Base-by-base conservation (phyloP, 2,329 filamentous ascomycete species). In the Aspergillus floridensis region DNA sequence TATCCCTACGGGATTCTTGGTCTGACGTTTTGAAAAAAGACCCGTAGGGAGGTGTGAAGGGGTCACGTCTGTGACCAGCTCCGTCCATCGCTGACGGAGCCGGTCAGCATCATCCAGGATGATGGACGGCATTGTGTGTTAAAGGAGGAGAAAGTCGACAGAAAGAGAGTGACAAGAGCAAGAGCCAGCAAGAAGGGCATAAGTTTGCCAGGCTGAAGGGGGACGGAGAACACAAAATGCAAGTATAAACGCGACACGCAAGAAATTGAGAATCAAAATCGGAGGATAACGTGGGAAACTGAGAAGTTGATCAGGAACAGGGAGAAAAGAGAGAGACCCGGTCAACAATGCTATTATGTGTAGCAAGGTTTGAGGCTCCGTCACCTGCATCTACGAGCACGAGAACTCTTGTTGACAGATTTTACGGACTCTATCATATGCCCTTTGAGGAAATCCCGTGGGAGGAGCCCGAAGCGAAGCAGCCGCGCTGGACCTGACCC, bases 41-140 rank as follows among this genome's bases (percentile, higher is more conserved):
- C 58, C 60, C n/a, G 55, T 58, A 4, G 60, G 60, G 16, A 63
- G 60, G 7, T 58, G 52, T 1, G 60, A 63, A 11, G 60, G 60
- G 21, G 60, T 58, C 41, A 60, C 60, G 49, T 63, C 60, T 8
- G 60, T 58, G 22, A 60, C 56, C 41, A 63, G 49, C 32, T 59
- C 41, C 26, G 54, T 48, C 57, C 59, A 61, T 35, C 53, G 56
- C 56, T 61, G 59, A 52, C 56, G 59, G 44, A 61, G 56, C 59
- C 59, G 55, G 48, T 49, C 56, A 29, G 59, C 59, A 49, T 61
- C 59, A 29, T 61, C 59, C 21, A 61, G 49, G 16, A 61, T 55
- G 8, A 51, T 61, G 22, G 55, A 58, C 51, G 59, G 59, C 59
- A 61, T 61, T 12, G 5, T 58, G 32, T 35, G 14, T 19, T n/a